Conservation (phyloP, 306 rosid species). For the Geum urbanum region DNA sequence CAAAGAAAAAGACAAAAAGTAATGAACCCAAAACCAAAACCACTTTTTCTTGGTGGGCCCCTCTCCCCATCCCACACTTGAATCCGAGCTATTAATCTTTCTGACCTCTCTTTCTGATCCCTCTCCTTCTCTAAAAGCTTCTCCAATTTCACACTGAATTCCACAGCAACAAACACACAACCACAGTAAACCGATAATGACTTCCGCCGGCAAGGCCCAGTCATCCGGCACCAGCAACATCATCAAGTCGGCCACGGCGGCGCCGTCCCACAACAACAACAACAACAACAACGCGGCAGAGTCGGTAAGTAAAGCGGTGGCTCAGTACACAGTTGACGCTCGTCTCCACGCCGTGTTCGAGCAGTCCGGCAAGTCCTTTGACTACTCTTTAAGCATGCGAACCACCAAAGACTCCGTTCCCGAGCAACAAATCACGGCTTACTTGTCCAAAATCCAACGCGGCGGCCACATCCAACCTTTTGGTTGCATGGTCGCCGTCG, state of each 20-base stretch:
- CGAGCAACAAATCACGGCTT: slow-evolving; percentile 75
- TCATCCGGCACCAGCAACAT: slow-evolving; percentile 35
- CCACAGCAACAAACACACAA: too few species aligned
- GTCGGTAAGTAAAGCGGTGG: slow-evolving; percentile 69
- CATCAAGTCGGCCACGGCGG: not conserved
- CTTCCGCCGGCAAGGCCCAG: slow-evolving; percentile 16
- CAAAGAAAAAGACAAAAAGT: too few species aligned
- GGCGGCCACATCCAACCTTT: slow-evolving; percentile 88
- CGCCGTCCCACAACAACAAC: slow-evolving; percentile 11
- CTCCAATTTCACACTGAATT: too few species aligned
- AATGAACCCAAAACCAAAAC: too few species aligned
- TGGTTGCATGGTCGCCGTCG: slow-evolving; percentile 73
- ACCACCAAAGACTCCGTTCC: slow-evolving; percentile 41
- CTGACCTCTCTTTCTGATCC: too few species aligned
- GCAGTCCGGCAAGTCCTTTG: slow-evolving; percentile 71
- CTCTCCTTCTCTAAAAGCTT: too few species aligned
- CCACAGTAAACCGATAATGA: not conserved
- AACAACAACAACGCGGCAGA: slow-evolving; percentile 26
- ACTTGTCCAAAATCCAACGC: slow-evolving; percentile 68
- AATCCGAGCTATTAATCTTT: too few species aligned
- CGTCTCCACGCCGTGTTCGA: slow-evolving; percentile 90
- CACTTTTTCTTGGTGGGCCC: too few species aligned
- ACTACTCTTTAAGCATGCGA: slow-evolving; percentile 46
- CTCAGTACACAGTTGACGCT: slow-evolving; percentile 92
- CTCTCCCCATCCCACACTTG: too few species aligned